These are phyloP conservation scores for Malbranchea zuffiana DNA, from an alignment of 2,329 filamentous ascomycete species.

Conservation along the genomic window DNA sequence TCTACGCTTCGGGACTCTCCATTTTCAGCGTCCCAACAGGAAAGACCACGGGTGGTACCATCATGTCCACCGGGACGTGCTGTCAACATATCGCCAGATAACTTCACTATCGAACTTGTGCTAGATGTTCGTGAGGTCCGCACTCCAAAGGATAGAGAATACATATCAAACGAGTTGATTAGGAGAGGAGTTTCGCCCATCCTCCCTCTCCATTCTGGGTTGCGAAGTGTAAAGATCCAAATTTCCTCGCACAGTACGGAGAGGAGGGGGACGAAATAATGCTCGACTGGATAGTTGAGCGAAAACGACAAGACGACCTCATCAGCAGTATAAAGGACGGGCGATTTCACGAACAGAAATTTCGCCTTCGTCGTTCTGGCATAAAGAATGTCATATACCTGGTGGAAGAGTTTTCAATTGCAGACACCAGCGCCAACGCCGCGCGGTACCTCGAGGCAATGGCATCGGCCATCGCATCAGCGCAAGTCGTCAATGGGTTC, in stretches of 20 bases:
- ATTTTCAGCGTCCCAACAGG: too few species aligned
- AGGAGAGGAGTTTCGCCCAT: constrained; percentile 56
- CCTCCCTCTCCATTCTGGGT: constrained; percentile 65
- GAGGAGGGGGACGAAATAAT: constrained; percentile 54
- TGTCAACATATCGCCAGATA: constrained; percentile 51
- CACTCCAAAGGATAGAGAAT: constrained; percentile 61
- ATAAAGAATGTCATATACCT: constrained; percentile 69
- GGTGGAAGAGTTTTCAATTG: constrained; percentile 60
- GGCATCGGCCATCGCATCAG: constrained; percentile 61
- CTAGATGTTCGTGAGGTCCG: constrained; percentile 67
- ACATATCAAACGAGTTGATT: constrained; percentile 60
- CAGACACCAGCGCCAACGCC: constrained; percentile 34
- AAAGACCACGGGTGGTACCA: background rate
- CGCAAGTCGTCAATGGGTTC: constrained; percentile 67
- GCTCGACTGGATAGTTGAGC: constrained; percentile 69
- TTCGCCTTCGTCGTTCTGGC: constrained; percentile 60
- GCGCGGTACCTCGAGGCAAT: constrained; percentile 54
- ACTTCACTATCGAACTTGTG: constrained; percentile 61
- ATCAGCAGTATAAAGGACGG: constrained; percentile 73
- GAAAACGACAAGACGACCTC: constrained; percentile 69
- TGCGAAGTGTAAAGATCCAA: constrained; percentile 55
- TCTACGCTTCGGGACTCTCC: too few species aligned
- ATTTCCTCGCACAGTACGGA: constrained; percentile 46
- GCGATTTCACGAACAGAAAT: constrained; percentile 75
- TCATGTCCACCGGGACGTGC: constrained; percentile 38